phyloP scores from a whole-genome alignment of 768 basidiomycete species.

The Mycena galopus region DNA sequence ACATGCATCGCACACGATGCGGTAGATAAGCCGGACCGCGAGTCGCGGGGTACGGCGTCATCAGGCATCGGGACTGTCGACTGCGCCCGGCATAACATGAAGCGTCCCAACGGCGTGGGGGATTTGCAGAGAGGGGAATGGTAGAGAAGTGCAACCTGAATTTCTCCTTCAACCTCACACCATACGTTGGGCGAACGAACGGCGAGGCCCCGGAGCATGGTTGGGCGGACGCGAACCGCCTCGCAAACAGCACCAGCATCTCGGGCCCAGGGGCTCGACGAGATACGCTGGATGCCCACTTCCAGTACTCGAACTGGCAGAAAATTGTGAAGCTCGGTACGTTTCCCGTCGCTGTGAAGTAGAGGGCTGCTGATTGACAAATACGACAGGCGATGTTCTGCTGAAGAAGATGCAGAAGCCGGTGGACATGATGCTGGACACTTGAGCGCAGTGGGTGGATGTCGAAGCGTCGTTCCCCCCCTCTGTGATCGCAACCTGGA shows the following conservation, averaged over 20 bases:
- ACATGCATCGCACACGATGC: too few relatives aligned
- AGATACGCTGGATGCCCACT: too few relatives aligned
- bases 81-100: constrained; percentile 27
- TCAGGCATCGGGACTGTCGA: constrained; percentile 37
- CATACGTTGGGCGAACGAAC: too few relatives aligned
- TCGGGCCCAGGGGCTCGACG: too few relatives aligned
- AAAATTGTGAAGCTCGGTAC: not conserved
- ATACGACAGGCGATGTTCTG: not conserved
- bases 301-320: too few relatives aligned
- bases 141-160: constrained; percentile 38
- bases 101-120: too few relatives aligned
- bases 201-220: too few relatives aligned
- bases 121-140: not conserved
- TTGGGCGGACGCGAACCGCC: too few relatives aligned
- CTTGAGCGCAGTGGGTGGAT: not conserved
- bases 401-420: too few relatives aligned
- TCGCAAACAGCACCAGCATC: too few relatives aligned
- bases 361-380: not conserved
- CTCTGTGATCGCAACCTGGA: constrained; percentile 37
- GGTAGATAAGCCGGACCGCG: too few relatives aligned
- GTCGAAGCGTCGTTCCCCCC: constrained; percentile 33
- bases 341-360: not conserved
- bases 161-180: too few relatives aligned
- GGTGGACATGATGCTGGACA: not conserved
- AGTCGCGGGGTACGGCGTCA: constrained; percentile 13